Evolutionary conservation across 2,329 filamentous ascomycete species (phyloP), one percentile per base, ranked within the genome.

Genomic region (Capronia coronata): DNA sequence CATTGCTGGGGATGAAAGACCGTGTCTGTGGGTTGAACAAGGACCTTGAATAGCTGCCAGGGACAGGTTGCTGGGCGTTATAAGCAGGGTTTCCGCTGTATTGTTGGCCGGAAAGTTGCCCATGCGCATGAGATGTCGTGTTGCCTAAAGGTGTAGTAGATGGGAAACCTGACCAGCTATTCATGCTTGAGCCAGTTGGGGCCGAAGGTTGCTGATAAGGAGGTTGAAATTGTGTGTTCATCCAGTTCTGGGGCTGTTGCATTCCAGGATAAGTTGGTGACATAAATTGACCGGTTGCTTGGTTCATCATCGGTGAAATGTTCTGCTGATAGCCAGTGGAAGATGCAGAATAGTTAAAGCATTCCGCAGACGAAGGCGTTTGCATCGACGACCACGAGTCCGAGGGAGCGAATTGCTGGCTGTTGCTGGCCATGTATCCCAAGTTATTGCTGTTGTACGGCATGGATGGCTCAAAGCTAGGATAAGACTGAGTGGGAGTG

Each of bases 11-110:
- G 19, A 95, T 80, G 67, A 97, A 96, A 0, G 90, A 86, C 63
- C 94, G 87, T 13, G 87, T 96, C 70, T 94, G 90, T 1, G 90
- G 91, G 64, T 96, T 96, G 71, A 97, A 96, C 10, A 85, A 81
- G 61, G 88, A 87, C 50, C 89, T 78, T 63, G 86, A 87, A 64
- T 80, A 94, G 68, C 84, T 93, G 29, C 87, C 87, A 11, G 88
- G 87, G 49, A 94, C 82, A 4, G 87, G 86, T 64, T 95, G 87
- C 63, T 89, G 84, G 10, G 44, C 25, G 47, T 51, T 51, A 14
- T 49, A 55, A 10, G 49, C 13, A n/a, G 48, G 11, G 29, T 46
- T 52, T 50, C 78, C 80, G 66, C 86, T 83, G 61, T 86, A 86
- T 54, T 85, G 76, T 21, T 86, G 82, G 42, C 83, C 82, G 44